Conservation (phyloP, 129 eudicot species). For the Saposhnikovia divaricata region DNA sequence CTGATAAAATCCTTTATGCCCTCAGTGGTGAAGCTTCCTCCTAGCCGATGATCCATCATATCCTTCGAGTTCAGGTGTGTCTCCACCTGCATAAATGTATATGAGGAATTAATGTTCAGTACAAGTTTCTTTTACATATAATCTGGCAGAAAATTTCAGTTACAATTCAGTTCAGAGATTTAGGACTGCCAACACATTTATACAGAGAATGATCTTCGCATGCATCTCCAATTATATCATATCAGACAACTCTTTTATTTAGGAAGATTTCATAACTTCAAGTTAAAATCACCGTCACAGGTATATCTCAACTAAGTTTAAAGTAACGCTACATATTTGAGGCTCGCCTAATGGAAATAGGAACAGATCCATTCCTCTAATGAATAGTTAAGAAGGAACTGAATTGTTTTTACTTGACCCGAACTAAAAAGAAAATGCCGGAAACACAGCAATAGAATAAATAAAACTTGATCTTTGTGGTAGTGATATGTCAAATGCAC, state of each 20-base stretch:
- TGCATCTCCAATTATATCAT: neutral
- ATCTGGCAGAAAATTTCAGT: neutral
- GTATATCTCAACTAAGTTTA: neutral
- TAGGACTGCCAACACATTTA: neutral
- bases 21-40: constrained; percentile 33
- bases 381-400: neutral
- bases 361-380: neutral
- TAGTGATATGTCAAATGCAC: neutral
- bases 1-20: constrained; percentile 34
- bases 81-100: constrained; percentile 25
- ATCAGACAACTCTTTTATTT: neutral
- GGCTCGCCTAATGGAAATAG: neutral
- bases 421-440: neutral
- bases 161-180: neutral
- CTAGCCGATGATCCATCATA: constrained; percentile 28
- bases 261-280: neutral
- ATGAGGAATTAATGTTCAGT: neutral
- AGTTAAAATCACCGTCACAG: neutral
- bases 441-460: neutral
- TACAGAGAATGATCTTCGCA: neutral
- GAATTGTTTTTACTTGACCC: neutral
- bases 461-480: neutral
- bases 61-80: constrained; percentile 22
- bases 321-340: neutral
- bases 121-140: neutral